A percentile compares a stretch with the other conserved stretches of the same genome.
Evolutionary conservation across 495 filamentous ascomycete species (phyloP).

Genomic region (Aspergillus conjunctus): DNA sequence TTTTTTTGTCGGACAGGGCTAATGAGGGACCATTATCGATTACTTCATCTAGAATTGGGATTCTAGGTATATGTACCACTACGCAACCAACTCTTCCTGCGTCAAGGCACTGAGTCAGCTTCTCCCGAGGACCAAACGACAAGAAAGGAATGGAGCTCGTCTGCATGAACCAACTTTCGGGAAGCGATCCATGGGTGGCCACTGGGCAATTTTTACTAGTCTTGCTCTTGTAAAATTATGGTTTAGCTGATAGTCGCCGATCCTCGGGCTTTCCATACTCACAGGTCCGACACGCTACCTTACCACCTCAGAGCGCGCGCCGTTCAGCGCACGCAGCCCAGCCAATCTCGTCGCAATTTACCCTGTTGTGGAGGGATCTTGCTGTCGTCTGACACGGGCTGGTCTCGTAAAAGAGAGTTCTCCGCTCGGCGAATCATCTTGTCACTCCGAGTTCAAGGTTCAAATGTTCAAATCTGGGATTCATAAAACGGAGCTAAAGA

Average conservation of each 20-base stretch:
- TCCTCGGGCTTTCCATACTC: slow-evolving; percentile 11
- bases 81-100: neutral
- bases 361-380: neutral
- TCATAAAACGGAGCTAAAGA: too few species aligned
- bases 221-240: too few species aligned
- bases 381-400: neutral
- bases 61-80: too few species aligned
- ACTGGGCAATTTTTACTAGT: too few species aligned
- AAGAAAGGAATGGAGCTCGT: neutral
- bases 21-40: too few species aligned
- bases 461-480: too few species aligned
- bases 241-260: slow-evolving; percentile 6
- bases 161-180: slow-evolving; percentile 10
- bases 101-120: neutral
- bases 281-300: neutral
- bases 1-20: too few species aligned
- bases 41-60: too few species aligned
- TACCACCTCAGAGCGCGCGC: neutral
- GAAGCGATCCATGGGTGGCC: slow-evolving; percentile 11
- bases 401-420: neutral
- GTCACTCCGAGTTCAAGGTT: neutral
- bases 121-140: neutral
- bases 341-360: neutral
- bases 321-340: neutral
- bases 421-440: neutral